Percentiles rank a stretch among this genome's conserved stretches.
Evolutionary conservation across 768 basidiomycete genomes (phyloP).

Genomic region (Cubamyces lactineus): DNA sequence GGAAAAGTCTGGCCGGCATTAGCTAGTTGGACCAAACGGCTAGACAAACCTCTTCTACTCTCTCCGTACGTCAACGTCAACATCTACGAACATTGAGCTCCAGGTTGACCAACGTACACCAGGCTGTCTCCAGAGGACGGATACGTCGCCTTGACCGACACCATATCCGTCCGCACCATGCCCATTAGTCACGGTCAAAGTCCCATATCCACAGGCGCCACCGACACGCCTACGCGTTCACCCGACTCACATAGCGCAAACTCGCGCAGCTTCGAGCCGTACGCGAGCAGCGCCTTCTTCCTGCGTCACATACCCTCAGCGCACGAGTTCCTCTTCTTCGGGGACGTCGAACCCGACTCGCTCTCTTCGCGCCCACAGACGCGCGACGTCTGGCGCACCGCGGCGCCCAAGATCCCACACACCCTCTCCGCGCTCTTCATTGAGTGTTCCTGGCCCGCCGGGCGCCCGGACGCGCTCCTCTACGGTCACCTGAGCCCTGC

Average conservation of each 20-base stretch:
- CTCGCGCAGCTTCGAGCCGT: slow-evolving; percentile 35
- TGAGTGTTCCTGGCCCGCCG: slow-evolving; percentile 89
- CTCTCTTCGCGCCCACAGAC: slow-evolving; percentile 65
- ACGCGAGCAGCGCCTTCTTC: slow-evolving; percentile 87
- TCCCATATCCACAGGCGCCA: slow-evolving; percentile 21
- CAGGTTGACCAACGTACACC: slow-evolving; percentile 11
- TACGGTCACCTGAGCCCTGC: slow-evolving; percentile 89
- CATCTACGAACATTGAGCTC: background rate
- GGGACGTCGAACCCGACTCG: slow-evolving; percentile 89
- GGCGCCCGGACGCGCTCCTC: slow-evolving; percentile 64
- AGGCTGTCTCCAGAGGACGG: slow-evolving; percentile 56
- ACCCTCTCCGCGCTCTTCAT: slow-evolving; percentile 83
- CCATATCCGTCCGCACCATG: slow-evolving; percentile 67
- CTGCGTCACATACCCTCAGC: slow-evolving; percentile 63
- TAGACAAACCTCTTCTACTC: slow-evolving; percentile 66
- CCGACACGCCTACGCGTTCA: background rate
- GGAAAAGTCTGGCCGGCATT: slow-evolving; percentile 87
- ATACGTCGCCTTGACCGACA: slow-evolving; percentile 54
- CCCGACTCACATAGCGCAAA: slow-evolving; percentile 33
- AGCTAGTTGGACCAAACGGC: slow-evolving; percentile 69
- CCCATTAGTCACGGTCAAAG: slow-evolving; percentile 75
- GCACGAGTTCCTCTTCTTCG: slow-evolving; percentile 89
- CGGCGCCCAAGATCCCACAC: slow-evolving; percentile 75
- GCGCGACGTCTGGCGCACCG: slow-evolving; percentile 75
- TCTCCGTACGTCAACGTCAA: slow-evolving; percentile 51